Evolutionary conservation across 768 basidiomycete genomes (phyloP).

Genomic region (Hypsizygus marmoreus): DNA sequence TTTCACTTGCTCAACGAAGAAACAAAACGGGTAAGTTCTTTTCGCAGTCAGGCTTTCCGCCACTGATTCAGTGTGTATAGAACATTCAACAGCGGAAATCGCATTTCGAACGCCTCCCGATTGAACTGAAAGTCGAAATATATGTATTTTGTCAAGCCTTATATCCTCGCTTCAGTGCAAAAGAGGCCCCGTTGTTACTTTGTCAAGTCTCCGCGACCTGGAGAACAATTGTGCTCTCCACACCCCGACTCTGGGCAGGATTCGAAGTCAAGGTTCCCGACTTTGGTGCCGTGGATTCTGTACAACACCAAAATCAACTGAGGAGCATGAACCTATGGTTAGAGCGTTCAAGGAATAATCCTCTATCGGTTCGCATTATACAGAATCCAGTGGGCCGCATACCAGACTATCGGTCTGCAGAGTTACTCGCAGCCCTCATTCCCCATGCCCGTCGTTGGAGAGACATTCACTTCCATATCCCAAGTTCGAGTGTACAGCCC

Average conservation of each 20-base stretch:
- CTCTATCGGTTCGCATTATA: slow-evolving; percentile 32
- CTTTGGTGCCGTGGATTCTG: slow-evolving; percentile 11
- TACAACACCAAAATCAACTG: slow-evolving; percentile 20
- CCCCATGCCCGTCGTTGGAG: slow-evolving; percentile 38
- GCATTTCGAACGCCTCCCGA: slow-evolving; percentile 38
- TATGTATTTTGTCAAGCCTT: slow-evolving; percentile 39
- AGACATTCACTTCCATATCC: slow-evolving; percentile 35
- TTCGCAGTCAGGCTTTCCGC: too few relatives aligned
- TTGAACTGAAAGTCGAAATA: slow-evolving; percentile 49
- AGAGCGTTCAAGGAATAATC: slow-evolving; percentile 32
- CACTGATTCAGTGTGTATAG: too few relatives aligned
- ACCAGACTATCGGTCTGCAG: slow-evolving; percentile 24
- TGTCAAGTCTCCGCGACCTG: slow-evolving; percentile 43
- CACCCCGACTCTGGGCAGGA: slow-evolving; percentile 50
- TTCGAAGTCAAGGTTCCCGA: slow-evolving; percentile 37
- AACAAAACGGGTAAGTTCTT: too few relatives aligned
- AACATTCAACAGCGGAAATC: too few relatives aligned
- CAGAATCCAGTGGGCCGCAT: slow-evolving; percentile 22
- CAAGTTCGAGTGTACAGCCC: slow-evolving; percentile 26
- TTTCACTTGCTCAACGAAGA: too few relatives aligned
- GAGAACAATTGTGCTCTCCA: slow-evolving; percentile 38
- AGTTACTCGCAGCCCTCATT: slow-evolving; percentile 30
- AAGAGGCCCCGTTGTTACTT: slow-evolving; percentile 40
- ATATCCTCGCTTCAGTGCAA: slow-evolving; percentile 31
- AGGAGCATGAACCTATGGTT: slow-evolving; percentile 36